Conservation (phyloP, 139 green algal genomes). For the Closterium sp. region DNA sequence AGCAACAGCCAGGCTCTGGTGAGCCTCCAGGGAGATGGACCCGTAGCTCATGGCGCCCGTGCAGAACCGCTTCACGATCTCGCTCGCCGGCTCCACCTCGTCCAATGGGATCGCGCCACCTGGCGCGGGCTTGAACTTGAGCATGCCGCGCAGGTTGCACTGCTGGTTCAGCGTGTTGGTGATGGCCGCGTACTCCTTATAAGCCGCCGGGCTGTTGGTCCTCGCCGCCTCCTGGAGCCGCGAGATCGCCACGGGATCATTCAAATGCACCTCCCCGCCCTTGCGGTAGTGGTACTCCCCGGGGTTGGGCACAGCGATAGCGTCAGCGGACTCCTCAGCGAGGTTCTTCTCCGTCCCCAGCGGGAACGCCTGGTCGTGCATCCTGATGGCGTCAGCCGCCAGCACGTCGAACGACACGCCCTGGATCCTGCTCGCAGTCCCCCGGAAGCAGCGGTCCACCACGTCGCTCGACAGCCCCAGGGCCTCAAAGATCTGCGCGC, state of each 20-base stretch:
- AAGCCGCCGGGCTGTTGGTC: slow-evolving; percentile 56
- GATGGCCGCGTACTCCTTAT: slow-evolving; percentile 63
- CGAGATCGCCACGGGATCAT: slow-evolving; percentile 86
- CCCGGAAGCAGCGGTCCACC: slow-evolving; percentile 81
- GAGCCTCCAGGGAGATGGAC: slow-evolving; percentile 87
- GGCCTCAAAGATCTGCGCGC: slow-evolving; percentile 96
- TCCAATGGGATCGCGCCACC: slow-evolving; percentile 50
- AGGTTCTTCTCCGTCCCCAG: neutral
- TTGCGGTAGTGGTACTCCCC: slow-evolving; percentile 80
- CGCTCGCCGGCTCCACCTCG: slow-evolving; percentile 80
- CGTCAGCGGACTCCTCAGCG: slow-evolving; percentile 34
- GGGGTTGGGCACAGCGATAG: slow-evolving; percentile 44
- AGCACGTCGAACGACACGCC: slow-evolving; percentile 37
- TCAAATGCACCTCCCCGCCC: slow-evolving; percentile 83
- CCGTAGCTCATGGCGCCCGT: slow-evolving; percentile 83
- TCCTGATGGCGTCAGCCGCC: slow-evolving; percentile 63
- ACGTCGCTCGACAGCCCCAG: slow-evolving; percentile 80
- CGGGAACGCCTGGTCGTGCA: slow-evolving; percentile 73
- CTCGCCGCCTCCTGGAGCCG: slow-evolving; percentile 73
- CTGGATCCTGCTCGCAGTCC: slow-evolving; percentile 79
- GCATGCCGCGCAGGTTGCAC: slow-evolving; percentile 85
- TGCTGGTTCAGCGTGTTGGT: slow-evolving; percentile 75
- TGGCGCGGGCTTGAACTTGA: slow-evolving; percentile 70
- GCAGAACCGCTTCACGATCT: slow-evolving; percentile 91
- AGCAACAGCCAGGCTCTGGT: slow-evolving; percentile 83